Base-by-base conservation (phyloP, 1,139 yeast species). In the Lodderomyces parapsilosis region DNA sequence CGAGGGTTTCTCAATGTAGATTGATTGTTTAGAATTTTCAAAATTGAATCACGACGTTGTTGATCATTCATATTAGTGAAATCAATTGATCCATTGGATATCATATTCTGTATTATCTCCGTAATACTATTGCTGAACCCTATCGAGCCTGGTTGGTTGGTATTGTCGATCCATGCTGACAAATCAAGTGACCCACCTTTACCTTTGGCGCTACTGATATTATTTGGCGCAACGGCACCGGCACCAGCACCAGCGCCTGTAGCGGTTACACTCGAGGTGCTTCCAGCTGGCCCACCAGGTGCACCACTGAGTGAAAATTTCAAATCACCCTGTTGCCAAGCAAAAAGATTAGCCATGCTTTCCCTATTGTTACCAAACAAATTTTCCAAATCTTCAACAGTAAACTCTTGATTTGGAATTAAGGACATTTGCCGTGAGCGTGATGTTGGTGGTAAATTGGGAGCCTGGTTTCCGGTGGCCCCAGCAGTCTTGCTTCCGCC, bases 41-140 rank as follows among this genome's bases (percentile, higher is more conserved):
- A 56, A 13, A 72, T 66, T 1, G 76, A 69, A 48, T 69, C 72
- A 43, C 77, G 56, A 40, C 77, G 61, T 52, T 72, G 74, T 48
- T 68, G 74, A 41, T 60, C 58, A 47, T 66, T 69, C 74, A 72
- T 71, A 43, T 63, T 66, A 43, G 58, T 60, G 32, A 71, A 66
- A 49, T 71, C 77, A 30, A 71, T 62, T 35, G 71, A 66, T 2
- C 73, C 73, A 48, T 63, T 71, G 20, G 66, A 60, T 37, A 69
- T 55, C 43, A 59, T 47, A 4, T 71, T 71, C 17, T 71, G 68
- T 18, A 73, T 52, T 8, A 71, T 58, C 35, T 68, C 74, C 14
- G 66, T 60, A 15, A 72, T 48, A 46, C 68, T 65, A 23, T 68
- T 74, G 45, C 56, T 63, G 43, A 57, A 53, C 1, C 69, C 69